Base-by-base conservation (phyloP, 257 asterid genomes). In the Anisodus tanguticus region DNA sequence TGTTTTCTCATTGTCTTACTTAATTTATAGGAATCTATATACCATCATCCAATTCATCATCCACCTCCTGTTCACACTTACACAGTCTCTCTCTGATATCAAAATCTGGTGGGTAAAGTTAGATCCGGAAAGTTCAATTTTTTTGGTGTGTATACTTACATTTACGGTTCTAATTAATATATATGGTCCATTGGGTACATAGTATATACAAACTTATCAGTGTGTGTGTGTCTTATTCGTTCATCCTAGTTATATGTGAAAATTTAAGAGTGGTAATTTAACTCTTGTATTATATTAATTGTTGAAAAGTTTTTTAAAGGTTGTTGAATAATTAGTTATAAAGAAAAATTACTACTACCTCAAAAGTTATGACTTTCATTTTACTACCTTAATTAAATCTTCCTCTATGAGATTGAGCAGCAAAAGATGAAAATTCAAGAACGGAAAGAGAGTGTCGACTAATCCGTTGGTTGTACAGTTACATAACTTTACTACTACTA, bases 1-100 rank as follows among this genome's bases (percentile, higher is more conserved):
- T 83, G 57, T 86, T 88, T 90, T 90, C 93, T 88, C 71, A 79
- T 89, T 89, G 90, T 91, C 93, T 84, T 87, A 86, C 88, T 86
- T 22, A 77, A 11, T 83, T n/a, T 45, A 22, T 72, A 22, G 84
- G 89, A 91, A 88, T 91, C 92, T 84, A 17, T 76, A 12, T 8
- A 58, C 53, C 22, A 82, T 72, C 68, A 79, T 67, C 79, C 54
- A 81, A 77, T 82, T 77, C 79, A 84, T 54, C 82, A 80, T 83
- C 81, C 64, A 80, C 79, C 70, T 83, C 22, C 62, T 80, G 80
- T 84, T 57, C 78, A 66, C 83, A 51, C 31, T 55, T 31, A 37
- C 13, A 67, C 86, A 19, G 35, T 66, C 82, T 37, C 31, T 47
- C 79, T 26, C 82, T 47, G 67, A 8, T 43, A 72, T 87, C 86